phyloP scores from a whole-genome alignment of 495 filamentous ascomycete genomes.

The Apodospora peruviana region DNA sequence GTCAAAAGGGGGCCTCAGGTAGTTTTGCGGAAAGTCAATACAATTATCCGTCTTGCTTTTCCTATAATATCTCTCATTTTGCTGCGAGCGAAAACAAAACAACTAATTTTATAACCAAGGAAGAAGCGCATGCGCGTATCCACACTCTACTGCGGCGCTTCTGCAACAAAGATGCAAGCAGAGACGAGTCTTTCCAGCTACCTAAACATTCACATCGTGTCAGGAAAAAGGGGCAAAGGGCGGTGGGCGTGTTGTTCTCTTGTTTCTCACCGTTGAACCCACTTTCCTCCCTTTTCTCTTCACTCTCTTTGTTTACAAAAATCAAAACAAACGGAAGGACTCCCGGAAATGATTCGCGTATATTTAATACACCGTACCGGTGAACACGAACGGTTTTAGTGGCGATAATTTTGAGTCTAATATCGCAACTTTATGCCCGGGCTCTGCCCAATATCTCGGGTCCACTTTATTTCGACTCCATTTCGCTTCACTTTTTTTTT shows the following conservation, averaged over 20 bases:
- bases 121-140: no score
- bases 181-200: background rate
- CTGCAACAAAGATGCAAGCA: background rate
- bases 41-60: no score
- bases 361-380: no score
- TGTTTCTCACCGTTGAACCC: background rate
- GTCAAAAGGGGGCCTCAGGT: background rate
- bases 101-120: no score
- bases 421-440: slow-evolving; percentile 18
- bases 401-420: slow-evolving; percentile 7
- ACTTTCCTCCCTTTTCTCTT: background rate
- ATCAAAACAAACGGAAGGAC: background rate
- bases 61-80: no score
- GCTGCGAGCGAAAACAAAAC: no score
- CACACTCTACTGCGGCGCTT: no score
- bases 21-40: no score
- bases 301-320: background rate
- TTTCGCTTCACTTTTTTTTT: slow-evolving; percentile 3
- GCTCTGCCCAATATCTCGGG: background rate
- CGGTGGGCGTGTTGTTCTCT: background rate
- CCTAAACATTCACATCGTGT: background rate
- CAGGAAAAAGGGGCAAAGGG: background rate
- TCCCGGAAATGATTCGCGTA: background rate
- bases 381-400: no score
- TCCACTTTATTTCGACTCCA: background rate